Evolutionary conservation across 2,329 filamentous ascomycete species (phyloP).

Genomic region (Exophiala mesophila): DNA sequence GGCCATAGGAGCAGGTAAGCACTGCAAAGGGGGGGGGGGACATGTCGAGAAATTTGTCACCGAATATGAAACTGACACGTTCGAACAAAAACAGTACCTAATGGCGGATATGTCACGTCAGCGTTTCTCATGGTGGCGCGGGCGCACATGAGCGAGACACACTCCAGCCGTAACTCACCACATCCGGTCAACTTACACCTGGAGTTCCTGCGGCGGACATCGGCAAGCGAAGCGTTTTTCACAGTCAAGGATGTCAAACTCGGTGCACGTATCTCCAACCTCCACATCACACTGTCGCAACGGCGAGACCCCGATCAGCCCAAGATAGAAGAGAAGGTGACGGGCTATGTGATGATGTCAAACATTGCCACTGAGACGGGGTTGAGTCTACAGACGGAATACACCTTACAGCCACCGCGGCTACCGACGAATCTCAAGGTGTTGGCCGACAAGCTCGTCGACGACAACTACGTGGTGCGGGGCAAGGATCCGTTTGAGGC

Average conservation of each 20-base stretch:
- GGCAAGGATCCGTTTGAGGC: conserved; percentile 31
- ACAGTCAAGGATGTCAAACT: conserved; percentile 60
- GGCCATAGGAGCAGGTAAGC: conserved; percentile 60
- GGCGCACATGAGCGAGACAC: conserved; percentile 54
- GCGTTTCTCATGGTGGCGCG: conserved; percentile 56
- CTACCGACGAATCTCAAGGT: conserved; percentile 29
- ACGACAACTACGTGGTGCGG: conserved; percentile 44
- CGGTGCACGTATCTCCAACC: conserved; percentile 57
- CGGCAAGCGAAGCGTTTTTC: conserved; percentile 53
- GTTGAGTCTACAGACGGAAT: conserved; percentile 51
- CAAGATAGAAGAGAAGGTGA: conserved; percentile 45
- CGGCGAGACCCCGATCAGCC: conserved; percentile 24
- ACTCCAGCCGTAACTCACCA: conserved; percentile 46
- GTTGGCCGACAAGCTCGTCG: conserved; percentile 31
- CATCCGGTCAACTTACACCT: conserved; percentile 61
- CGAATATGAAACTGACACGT: neutral
- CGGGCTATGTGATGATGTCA: conserved; percentile 61
- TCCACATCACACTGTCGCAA: conserved; percentile 56
- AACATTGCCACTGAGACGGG: conserved; percentile 58
- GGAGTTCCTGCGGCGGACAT: conserved; percentile 61
- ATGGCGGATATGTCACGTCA: conserved; percentile 65
- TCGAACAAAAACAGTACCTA: conserved; percentile 50
- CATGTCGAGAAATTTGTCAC: too few relatives aligned
- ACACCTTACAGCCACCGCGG: conserved; percentile 42
- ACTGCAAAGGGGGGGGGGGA: too few relatives aligned